Conservation (phyloP, 2,329 filamentous ascomycete species). For the Bipolaris sorokiniana region DNA sequence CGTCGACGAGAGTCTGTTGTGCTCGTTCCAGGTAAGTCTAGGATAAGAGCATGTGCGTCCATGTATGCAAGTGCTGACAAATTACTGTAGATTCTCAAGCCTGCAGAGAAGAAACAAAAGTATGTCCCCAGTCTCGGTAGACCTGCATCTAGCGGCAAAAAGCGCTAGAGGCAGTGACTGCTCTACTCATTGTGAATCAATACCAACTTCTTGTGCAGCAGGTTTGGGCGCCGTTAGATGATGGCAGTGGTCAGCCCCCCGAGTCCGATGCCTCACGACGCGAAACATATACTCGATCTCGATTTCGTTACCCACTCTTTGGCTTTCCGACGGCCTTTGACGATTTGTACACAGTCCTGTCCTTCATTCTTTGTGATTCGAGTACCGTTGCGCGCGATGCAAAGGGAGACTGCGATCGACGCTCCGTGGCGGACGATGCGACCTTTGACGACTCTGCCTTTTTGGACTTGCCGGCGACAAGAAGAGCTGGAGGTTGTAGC, state of each 20-base stretch:
- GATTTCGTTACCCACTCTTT: conserved; percentile 44
- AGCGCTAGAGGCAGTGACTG: conserved; percentile 65
- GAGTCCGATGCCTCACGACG: conserved; percentile 40
- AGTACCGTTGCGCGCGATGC: conserved; percentile 24
- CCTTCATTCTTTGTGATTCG: conserved; percentile 28
- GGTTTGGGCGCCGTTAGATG: conserved; percentile 90
- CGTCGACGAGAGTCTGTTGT: conserved; percentile 96
- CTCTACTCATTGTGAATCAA: conserved; percentile 46
- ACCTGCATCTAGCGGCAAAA: conserved; percentile 73
- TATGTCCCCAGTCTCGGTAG: conserved; percentile 81
- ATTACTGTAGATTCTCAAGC: conserved; percentile 83
- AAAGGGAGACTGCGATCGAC: conserved; percentile 2
- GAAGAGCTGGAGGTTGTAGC: conserved; percentile 23
- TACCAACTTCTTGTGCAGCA: conserved; percentile 69
- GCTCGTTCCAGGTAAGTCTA: conserved; percentile 88
- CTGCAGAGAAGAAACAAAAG: conserved; percentile 99
- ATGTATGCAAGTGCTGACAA: conserved; percentile 25
- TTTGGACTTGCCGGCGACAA: conserved; percentile 34
- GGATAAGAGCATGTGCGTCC: not conserved
- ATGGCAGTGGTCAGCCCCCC: conserved; percentile 41
- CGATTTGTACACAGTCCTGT: conserved; percentile 37
- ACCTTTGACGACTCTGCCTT: conserved; percentile 23
- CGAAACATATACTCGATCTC: conserved; percentile 39
- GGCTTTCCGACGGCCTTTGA: conserved; percentile 38
- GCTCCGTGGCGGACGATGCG: conserved; percentile 16